phyloP scores from a whole-genome alignment of 441 rosid genomes.

The Gossypium schwendimanii region DNA sequence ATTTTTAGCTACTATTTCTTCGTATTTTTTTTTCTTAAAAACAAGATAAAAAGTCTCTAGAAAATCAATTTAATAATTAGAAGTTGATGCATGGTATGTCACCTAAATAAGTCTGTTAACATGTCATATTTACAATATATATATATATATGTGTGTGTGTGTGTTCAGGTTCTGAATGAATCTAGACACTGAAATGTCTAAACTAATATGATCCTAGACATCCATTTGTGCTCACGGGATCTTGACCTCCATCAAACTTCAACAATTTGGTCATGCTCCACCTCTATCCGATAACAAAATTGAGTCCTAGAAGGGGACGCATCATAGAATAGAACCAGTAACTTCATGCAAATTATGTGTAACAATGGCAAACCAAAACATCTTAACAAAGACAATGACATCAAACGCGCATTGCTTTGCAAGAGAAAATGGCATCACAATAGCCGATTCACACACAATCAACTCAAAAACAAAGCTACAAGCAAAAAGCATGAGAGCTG shows the following conservation, averaged over 20 bases:
- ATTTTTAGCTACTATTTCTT: too few relatives aligned
- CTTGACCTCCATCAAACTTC: conserved; percentile 27
- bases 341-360: conserved; percentile 46
- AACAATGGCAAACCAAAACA: conserved; percentile 46
- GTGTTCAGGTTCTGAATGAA: too few relatives aligned
- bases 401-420: conserved; percentile 91
- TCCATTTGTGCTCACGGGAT: too few relatives aligned
- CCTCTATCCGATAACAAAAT: conserved; percentile 68
- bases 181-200: too few relatives aligned
- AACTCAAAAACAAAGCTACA: neutral
- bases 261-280: conserved; percentile 85
- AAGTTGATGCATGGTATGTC: too few relatives aligned
- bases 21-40: too few relatives aligned
- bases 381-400: conserved; percentile 15
- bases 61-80: too few relatives aligned
- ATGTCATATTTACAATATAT: too few relatives aligned
- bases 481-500: neutral
- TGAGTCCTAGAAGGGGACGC: neutral
- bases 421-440: conserved; percentile 20
- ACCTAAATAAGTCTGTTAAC: too few relatives aligned
- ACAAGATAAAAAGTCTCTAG: too few relatives aligned
- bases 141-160: too few relatives aligned
- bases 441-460: neutral
- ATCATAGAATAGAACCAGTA: neutral
- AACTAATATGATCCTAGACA: too few relatives aligned